Evolutionary conservation across 345 rosid species (phyloP), one percentile per base, ranked within the genome.

Genomic region (Bretschneidera sinensis): DNA sequence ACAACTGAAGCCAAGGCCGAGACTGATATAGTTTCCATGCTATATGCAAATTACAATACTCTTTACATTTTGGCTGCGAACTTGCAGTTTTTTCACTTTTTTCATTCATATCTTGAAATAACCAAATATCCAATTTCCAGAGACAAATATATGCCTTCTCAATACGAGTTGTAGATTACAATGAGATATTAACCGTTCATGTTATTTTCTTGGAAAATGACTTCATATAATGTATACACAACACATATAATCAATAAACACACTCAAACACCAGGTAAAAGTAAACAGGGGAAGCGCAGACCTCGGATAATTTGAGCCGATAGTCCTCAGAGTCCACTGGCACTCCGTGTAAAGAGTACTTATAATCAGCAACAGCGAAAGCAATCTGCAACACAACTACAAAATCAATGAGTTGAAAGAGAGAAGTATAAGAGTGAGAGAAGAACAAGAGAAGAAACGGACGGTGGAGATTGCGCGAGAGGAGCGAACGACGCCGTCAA

Each of bases 321-420:
- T 86, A 85, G 43, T 82, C 85, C 21, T 83, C 81, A 5, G 91
- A 82, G 18, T 76, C 76, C 57, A 19, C 62, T 0, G 81, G 55
- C 18, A 85, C 54, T 24, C 77, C 68, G 24, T 68, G 68, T 60
- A 88, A 55, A 57, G 77, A 81, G 67, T 73, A 67, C 81, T 85
- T 82, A 76, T 85, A 92, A 68, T 92, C 96, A 16, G 80, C 83
- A 63, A 83, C 71, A 9, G 85, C 74, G 57, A 76, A 55, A 61
- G 76, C 78, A 59, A 88, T 75, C 94, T 87, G 81, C 72, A 43
- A 58, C 56, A 10, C 21, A 74, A 59, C 31, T 4, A 15, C 14
- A 17, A 43, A 48, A 34, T 18, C 0, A 59, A 25, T 47, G 21
- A 58, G 56, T 20, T 19, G 31, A 50, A 24, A 14, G 21, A 59